These are phyloP conservation scores for Yamadazyma sp. DNA, from an alignment of 805 yeast species.

Conservation along the genomic window DNA sequence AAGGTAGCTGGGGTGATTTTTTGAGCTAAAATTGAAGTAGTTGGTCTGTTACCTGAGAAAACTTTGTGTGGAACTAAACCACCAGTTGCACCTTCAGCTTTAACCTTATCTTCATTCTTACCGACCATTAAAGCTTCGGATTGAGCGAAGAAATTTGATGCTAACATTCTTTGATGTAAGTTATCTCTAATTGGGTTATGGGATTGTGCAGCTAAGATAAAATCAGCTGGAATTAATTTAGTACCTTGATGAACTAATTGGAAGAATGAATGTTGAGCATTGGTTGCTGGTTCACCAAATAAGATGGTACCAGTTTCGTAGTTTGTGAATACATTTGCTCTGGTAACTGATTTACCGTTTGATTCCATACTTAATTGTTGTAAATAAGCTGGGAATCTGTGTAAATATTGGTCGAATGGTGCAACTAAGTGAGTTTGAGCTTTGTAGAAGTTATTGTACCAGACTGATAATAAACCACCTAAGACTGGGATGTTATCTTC, in stretches of 20 bases:
- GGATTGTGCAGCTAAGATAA: conserved; percentile 93
- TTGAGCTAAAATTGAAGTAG: conserved; percentile 94
- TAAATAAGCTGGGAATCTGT: conserved; percentile 98
- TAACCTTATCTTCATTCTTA: conserved; percentile 78
- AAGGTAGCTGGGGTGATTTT: conserved; percentile 94
- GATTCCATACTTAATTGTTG: conserved; percentile 99
- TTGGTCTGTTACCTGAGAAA: conserved; percentile 98
- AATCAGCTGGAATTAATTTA: conserved; percentile 94
- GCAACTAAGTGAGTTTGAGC: conserved; percentile 98
- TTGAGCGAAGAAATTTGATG: conserved; percentile 98
- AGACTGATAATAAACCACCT: conserved; percentile 91
- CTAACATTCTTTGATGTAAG: conserved; percentile 95
- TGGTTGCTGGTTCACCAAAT: conserved; percentile 98
- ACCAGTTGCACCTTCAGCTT: conserved; percentile 86
- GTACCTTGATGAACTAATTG: conserved; percentile 99
- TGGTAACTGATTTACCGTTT: conserved; percentile 95
- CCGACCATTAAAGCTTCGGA: conserved; percentile 98
- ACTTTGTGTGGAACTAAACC: conserved; percentile 91
- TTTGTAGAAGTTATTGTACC: conserved; percentile 98
- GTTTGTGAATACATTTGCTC: conserved; percentile 85
- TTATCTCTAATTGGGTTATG: conserved; percentile 95
- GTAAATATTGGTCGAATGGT: conserved; percentile 97
- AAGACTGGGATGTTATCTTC: conserved; percentile 88
- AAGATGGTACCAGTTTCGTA: conserved; percentile 95
- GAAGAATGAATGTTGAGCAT: conserved; percentile 99